Conservation (phyloP, 805 yeast genomes). For the Grigorovia transvaalensis region DNA sequence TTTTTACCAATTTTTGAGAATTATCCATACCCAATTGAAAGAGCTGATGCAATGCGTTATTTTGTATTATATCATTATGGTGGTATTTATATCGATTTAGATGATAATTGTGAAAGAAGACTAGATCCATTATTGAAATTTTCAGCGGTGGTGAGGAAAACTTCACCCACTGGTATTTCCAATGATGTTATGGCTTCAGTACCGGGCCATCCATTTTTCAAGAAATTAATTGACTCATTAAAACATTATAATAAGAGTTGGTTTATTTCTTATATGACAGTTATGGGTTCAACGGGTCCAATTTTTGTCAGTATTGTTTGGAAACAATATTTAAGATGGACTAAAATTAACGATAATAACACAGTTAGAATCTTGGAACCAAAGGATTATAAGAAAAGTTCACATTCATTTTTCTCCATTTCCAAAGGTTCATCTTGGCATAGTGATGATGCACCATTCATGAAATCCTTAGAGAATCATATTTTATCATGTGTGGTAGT, state of each 20-base stretch:
- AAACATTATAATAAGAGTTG: constrained; percentile 60
- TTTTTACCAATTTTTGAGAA: constrained; percentile 67
- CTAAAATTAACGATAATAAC: constrained; percentile 50
- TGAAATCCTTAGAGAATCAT: constrained; percentile 65
- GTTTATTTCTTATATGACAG: constrained; percentile 79
- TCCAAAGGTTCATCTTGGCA: constrained; percentile 91
- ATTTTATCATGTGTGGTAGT: constrained; percentile 58
- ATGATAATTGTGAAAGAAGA: constrained; percentile 73
- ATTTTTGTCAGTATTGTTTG: constrained; percentile 75
- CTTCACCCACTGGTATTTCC: constrained; percentile 83
- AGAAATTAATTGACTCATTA: constrained; percentile 55
- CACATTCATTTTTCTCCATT: constrained; percentile 59
- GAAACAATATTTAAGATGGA: constrained; percentile 80
- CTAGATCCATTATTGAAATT: constrained; percentile 72
- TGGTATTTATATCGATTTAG: constrained; percentile 83
- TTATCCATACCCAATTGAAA: constrained; percentile 70
- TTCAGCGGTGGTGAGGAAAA: constrained; percentile 80
- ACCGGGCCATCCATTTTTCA: constrained; percentile 78
- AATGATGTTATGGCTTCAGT: constrained; percentile 89
- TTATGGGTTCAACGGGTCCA: constrained; percentile 92
- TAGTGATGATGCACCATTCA: constrained; percentile 70
- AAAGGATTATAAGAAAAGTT: constrained; percentile 53
- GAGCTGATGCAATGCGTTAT: constrained; percentile 88
- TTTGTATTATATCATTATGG: constrained; percentile 77
- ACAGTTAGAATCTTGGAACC: constrained; percentile 64